Evolutionary conservation across 345 rosid genomes (phyloP).

Genomic region (Lepidium sativum): DNA sequence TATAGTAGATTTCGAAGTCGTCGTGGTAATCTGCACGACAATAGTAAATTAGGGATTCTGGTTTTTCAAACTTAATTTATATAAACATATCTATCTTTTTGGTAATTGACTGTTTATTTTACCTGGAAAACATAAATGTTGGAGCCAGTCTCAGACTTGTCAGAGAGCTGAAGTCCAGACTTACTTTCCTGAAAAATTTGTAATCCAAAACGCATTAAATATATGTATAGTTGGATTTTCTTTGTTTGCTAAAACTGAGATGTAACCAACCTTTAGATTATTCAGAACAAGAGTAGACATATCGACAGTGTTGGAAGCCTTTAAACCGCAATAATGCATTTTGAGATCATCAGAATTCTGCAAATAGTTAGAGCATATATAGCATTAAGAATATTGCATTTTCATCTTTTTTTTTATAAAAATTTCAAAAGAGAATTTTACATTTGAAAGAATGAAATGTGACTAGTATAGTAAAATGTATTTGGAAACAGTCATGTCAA

Average conservation of each 20-base stretch:
- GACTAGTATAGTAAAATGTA: no score
- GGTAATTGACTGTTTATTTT: no score
- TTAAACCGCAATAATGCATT: conserved; percentile 76
- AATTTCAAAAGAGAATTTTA: no score
- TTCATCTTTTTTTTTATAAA: no score
- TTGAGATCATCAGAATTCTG: conserved; percentile 41
- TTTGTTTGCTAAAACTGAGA: conserved; percentile 1
- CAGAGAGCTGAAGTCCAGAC: conserved; percentile 56
- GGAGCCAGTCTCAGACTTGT: conserved; percentile 46
- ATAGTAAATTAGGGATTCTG: neutral
- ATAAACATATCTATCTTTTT: no score
- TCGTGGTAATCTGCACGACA: conserved; percentile 57
- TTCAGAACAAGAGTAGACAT: conserved; percentile 68
- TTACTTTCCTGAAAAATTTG: conserved; percentile 35
- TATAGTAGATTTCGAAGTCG: conserved; percentile 39
- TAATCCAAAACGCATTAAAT: neutral
- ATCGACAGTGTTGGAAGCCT: conserved; percentile 71
- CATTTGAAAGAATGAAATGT: neutral
- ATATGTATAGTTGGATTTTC: neutral
- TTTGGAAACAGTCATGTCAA: no score
- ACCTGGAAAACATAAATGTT: conserved; percentile 83
- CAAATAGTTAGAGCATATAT: no score
- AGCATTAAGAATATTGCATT: no score
- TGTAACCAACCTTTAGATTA: conserved; percentile 48
- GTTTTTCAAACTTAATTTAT: no score